Evolutionary conservation across 2,329 filamentous ascomycete species (phyloP).

Genomic region (Calonectria hongkongensis): DNA sequence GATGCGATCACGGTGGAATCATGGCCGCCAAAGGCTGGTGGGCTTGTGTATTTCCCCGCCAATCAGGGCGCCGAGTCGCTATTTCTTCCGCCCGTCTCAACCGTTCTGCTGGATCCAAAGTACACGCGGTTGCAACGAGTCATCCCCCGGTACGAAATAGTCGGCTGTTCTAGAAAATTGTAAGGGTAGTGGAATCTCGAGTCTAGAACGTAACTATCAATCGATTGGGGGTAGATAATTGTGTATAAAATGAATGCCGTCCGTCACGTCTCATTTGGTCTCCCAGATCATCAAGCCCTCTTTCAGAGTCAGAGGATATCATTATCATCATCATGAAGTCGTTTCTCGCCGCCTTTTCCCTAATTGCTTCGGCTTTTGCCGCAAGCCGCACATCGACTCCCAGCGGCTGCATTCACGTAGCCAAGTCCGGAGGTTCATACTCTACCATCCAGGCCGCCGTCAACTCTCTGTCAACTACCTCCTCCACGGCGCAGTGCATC

Average conservation of each 20-base stretch:
- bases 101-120: slow-evolving; percentile 1
- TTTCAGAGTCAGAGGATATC: neutral
- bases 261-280: neutral
- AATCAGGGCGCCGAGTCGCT: neutral
- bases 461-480: slow-evolving; percentile 72
- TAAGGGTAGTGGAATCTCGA: neutral
- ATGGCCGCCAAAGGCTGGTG: neutral
- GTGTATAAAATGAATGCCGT: neutral
- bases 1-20: slow-evolving; percentile 16
- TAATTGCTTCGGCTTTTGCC: slow-evolving; percentile 52
- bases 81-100: slow-evolving; percentile 18
- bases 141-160: neutral
- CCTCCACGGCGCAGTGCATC: slow-evolving; percentile 72
- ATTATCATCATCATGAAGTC: slow-evolving; percentile 49
- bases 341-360: slow-evolving; percentile 38
- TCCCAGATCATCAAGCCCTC: neutral
- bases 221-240: neutral
- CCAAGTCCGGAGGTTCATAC: slow-evolving; percentile 60
- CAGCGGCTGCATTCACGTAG: slow-evolving; percentile 70
- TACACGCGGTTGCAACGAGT: neutral
- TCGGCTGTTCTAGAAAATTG: slow-evolving; percentile 1
- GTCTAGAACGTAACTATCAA: no score
- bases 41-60: slow-evolving; percentile 7
- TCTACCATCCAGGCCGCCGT: slow-evolving; percentile 72
- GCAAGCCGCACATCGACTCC: slow-evolving; percentile 63